Evolutionary conservation across 495 filamentous ascomycete species (phyloP), one percentile per base, ranked within the genome.

Genomic region (Apodospora peruviana): DNA sequence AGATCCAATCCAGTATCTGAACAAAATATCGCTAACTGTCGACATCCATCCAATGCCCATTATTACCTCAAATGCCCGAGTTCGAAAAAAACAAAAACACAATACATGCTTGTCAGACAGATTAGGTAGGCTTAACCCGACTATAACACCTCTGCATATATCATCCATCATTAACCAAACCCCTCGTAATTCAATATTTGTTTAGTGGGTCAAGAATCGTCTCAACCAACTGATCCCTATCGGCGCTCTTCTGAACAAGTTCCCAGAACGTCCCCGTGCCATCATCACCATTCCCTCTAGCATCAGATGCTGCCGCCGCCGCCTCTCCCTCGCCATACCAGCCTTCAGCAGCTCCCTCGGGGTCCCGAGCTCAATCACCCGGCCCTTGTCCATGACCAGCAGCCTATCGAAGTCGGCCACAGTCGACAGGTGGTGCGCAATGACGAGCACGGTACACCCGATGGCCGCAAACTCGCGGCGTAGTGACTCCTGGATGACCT

Each of bases 361-460:
- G 1, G 18, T 47, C 0, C 63, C 63, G 24, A 60, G 53, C 61
- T 90, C 87, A n/a, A 82, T 71, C 43, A 88, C 79, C 14, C 46
- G 57, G 46, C 47, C 86, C 19, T 69, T 72, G 24, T 85, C 75
- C 46, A 90, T 67, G 47, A 88, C 78, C 47, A 87, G 78, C 39
- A 90, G 84, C 12, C 72, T 68, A 59, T 90, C 82, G 2, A 86
- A 85, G 51, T 84, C 82, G 34, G 80, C 76, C 12, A 91, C 85
- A 11, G 87, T 89, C 19, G 72, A 72, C 34, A 90, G 65, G 11
- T 86, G 73, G 63, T 91, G 87, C 12, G 81, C 81, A 29, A 94
- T 86, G 14, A 87, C 83, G 39, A 94, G 82, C 1, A 86, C 88
- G 1, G 88, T 93, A 48, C 85, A 82, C 4, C 78, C 80, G 43